Conservation (phyloP, 179 eudicot genomes). For the Beta macrorhiza region DNA sequence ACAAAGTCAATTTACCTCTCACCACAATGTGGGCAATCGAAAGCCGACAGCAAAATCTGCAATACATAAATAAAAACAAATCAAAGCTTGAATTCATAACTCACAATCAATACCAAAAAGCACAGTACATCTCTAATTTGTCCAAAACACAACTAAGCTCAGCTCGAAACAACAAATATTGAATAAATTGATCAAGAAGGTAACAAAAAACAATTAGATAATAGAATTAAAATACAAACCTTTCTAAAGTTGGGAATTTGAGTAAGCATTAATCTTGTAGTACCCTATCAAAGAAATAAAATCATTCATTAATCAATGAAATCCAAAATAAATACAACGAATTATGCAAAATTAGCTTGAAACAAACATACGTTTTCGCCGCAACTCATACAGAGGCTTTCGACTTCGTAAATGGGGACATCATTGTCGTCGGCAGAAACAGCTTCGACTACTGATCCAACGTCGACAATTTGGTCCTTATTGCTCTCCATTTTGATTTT, state of each 20-base stretch:
- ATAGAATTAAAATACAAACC: constrained; percentile 37
- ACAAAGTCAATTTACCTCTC: constrained; percentile 60
- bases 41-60: constrained; percentile 90
- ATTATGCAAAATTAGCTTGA: not conserved
- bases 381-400: constrained; percentile 91
- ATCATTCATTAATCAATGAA: not conserved
- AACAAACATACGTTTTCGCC: constrained; percentile 52
- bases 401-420: constrained; percentile 64
- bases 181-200: not conserved
- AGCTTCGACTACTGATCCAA: constrained; percentile 72
- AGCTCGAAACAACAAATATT: not conserved
- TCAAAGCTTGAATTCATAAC: not conserved
- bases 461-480: constrained; percentile 47
- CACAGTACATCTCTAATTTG: not conserved
- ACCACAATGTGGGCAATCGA: constrained; percentile 93
- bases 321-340: not conserved
- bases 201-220: too few species aligned
- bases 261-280: constrained; percentile 69
- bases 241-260: constrained; percentile 74
- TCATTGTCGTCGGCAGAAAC: constrained; percentile 54
- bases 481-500: constrained; percentile 26
- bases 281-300: constrained; percentile 55
- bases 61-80: constrained; percentile 2
- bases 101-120: not conserved
- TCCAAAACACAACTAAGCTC: not conserved